Conservation (phyloP, 2,329 filamentous ascomycete genomes). For the Harringtonia aguacate region DNA sequence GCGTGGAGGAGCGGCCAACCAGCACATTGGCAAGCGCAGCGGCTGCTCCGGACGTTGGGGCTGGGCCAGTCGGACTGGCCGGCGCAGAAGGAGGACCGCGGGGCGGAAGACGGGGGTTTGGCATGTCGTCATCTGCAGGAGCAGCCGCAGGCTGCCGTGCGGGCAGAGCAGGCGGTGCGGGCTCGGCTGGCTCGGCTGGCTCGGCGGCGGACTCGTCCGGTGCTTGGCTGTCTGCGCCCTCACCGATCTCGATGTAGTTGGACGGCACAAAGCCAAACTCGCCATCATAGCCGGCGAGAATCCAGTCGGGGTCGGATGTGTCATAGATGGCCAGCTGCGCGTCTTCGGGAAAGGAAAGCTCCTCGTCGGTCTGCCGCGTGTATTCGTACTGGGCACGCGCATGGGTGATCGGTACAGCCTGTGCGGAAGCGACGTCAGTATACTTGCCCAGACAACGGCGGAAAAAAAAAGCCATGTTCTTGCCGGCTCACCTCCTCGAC, state of each 20-base stretch:
- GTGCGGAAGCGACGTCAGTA: background rate
- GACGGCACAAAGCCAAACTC: constrained; percentile 92
- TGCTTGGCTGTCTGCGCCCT: constrained; percentile 29
- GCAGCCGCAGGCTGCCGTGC: constrained; percentile 22
- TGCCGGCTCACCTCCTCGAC: constrained; percentile 66
- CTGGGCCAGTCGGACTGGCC: constrained; percentile 16
- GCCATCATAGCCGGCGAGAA: constrained; percentile 70
- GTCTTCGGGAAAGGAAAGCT: constrained; percentile 91
- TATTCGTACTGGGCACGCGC: constrained; percentile 98
- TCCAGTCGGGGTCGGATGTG: constrained; percentile 90
- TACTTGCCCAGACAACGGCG: background rate
- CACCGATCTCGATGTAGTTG: constrained; percentile 71
- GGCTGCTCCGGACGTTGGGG: constrained; percentile 32
- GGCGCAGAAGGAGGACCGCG: constrained; percentile 20
- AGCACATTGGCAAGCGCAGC: constrained; percentile 47
- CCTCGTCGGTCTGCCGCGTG: constrained; percentile 91
- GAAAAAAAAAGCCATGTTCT: constrained; percentile 1
- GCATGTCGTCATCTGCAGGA: constrained; percentile 22
- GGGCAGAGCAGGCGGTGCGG: constrained; percentile 31
- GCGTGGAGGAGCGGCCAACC: constrained; percentile 31
- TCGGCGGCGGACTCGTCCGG: constrained; percentile 25
- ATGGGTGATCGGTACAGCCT: constrained; percentile 48
- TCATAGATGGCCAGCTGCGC: constrained; percentile 77
- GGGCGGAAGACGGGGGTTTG: constrained; percentile 28
- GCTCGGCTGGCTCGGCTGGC: constrained; percentile 26